Conservation (phyloP, 176 grass and related monocot species). For the Juncus inflexus region DNA sequence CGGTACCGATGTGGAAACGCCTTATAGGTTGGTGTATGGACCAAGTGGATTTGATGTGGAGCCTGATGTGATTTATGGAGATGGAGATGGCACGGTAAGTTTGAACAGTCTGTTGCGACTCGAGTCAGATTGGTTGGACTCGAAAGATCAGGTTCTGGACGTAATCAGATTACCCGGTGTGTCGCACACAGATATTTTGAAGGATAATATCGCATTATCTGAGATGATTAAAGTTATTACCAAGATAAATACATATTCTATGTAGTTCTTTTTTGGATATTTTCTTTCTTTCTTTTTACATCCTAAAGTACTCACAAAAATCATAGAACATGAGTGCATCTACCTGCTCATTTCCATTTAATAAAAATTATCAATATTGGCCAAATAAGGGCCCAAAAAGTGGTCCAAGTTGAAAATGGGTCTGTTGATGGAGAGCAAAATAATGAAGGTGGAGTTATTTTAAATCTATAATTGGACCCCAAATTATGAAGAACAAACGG, state of each 20-base stretch:
- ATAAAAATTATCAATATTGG: conserved; percentile 19
- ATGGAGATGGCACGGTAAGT: conserved; percentile 80
- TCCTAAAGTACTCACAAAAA: background rate
- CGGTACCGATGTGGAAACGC: conserved; percentile 52
- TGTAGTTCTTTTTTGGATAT: background rate
- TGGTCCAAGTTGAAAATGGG: conserved; percentile 26
- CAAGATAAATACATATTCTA: conserved; percentile 42
- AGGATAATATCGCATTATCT: conserved; percentile 37
- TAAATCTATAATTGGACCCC: conserved; percentile 18
- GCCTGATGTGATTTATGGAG: conserved; percentile 52
- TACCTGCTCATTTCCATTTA: background rate
- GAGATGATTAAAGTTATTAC: conserved; percentile 48
- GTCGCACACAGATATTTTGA: conserved; percentile 70
- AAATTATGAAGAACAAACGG: conserved; percentile 6
- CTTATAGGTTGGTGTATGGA: conserved; percentile 47
- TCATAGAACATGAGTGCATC: background rate
- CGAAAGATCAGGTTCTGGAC: conserved; percentile 41
- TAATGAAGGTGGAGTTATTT: conserved; percentile 24
- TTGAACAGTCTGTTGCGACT: conserved; percentile 52
- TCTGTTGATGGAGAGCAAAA: conserved; percentile 19
- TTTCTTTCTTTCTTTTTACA: too few species aligned
- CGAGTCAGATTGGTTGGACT: conserved; percentile 55
- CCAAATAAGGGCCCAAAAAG: conserved; percentile 11
- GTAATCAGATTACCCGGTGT: conserved; percentile 55
- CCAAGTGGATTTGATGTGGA: conserved; percentile 38